These are phyloP conservation scores for Echinochloa phyllopogon DNA, from an alignment of 176 grass and related monocot species.

Conservation along the genomic window DNA sequence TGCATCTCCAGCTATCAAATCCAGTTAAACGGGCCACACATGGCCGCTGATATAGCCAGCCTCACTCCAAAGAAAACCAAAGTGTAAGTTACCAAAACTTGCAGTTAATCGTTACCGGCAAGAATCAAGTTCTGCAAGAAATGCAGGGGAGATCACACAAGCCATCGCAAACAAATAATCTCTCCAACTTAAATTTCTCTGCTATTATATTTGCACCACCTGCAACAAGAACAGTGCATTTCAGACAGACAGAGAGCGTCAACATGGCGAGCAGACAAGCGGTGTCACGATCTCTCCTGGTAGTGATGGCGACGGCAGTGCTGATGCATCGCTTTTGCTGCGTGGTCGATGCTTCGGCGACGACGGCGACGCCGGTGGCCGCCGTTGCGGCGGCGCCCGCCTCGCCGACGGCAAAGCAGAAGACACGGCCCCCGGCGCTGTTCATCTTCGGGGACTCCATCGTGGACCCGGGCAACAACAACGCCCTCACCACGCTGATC, in stretches of 20 bases:
- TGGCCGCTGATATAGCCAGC: background rate
- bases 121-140: constrained; percentile 36
- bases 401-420: background rate
- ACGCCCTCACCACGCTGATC: constrained; percentile 52
- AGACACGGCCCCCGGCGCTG: constrained; percentile 50
- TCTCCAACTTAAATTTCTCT: constrained; percentile 9
- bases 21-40: background rate
- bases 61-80: background rate
- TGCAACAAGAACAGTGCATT: background rate
- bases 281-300: background rate
- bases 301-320: background rate
- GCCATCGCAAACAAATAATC: constrained; percentile 11
- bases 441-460: constrained; percentile 75
- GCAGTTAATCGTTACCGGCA: background rate
- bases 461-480: constrained; percentile 88
- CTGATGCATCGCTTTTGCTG: background rate
- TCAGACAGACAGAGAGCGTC: background rate
- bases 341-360: background rate
- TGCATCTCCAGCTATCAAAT: background rate
- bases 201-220: constrained; percentile 21
- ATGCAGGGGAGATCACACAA: constrained; percentile 26
- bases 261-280: constrained; percentile 29
- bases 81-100: constrained; percentile 18
- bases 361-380: background rate
- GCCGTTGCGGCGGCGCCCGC: background rate